Evolutionary conservation across 208 protist species (phyloP), one percentile per base, ranked within the genome.

Genomic region (Porcisia hertigi): DNA sequence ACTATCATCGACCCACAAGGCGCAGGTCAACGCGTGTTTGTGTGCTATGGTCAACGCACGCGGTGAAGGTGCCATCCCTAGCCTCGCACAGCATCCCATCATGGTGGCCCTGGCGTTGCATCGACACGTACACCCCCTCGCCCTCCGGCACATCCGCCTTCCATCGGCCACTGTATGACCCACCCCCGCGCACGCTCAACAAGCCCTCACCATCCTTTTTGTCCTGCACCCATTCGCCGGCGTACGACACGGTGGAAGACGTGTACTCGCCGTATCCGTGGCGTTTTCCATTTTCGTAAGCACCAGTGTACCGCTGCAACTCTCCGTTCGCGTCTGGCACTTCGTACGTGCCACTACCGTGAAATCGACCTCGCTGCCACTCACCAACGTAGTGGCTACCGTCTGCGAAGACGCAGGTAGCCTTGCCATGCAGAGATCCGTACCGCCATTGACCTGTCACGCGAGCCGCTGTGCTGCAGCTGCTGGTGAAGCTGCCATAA

Each of bases 371-470:
- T 11, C 89, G 79, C 55, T 71, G 55, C 90, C 90, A 97, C 65
- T 89, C 75, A 5, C 94, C 94, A 25, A 83, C 84, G 80, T 96
- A 97, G 64, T 64, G 70, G 34, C 86, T 91, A 43, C 86, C 90
- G 75, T 98, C 87, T 0, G 75, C 77, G 65, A 96, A 96, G 45
- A 62, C 54, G 71, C 92, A 94, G 8, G 86, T 82, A 7, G 86
- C 96, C 53, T 54, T 14, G 25, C 96, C 96, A 12, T 91, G 69
- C 43, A 91, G 69, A 54, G 82, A 69, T 7, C 90, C 93, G 71
- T 91, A 90, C 25, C 69, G 25, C 94, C 95, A 98, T 52, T 89
- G 73, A 62, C 95, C 95, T 55, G 94, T 89, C 43, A 94, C 88
- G 25, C 85, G 83, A 20, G 76, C 54, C 6, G 71, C 82, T 9